Percentiles rank a stretch among this genome's conserved stretches.
Evolutionary conservation across 768 basidiomycete genomes (phyloP).

Genomic region (Zangia roseola): DNA sequence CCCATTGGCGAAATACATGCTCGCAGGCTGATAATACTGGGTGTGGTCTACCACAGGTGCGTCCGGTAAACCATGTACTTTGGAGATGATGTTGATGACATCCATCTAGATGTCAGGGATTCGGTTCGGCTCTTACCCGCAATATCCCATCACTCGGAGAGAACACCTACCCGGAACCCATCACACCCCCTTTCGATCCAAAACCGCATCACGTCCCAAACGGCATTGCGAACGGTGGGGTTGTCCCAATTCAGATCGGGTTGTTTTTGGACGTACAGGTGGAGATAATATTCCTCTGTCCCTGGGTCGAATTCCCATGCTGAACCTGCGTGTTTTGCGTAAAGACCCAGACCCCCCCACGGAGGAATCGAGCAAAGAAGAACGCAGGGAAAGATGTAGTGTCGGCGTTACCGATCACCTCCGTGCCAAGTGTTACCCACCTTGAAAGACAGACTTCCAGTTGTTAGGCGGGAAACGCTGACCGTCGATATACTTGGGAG

Average conservation of each 20-base stretch:
- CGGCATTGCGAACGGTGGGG: slow-evolving; percentile 52
- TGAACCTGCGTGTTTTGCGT: slow-evolving; percentile 41
- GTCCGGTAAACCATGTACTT: slow-evolving; percentile 62
- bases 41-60: slow-evolving; percentile 54
- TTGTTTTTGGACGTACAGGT: slow-evolving; percentile 63
- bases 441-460: slow-evolving; percentile 68
- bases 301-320: slow-evolving; percentile 69
- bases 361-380: slow-evolving; percentile 4
- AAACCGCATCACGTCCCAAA: slow-evolving; percentile 66
- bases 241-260: slow-evolving; percentile 83
- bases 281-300: slow-evolving; percentile 72
- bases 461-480: slow-evolving; percentile 66
- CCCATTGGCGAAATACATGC: slow-evolving; percentile 60
- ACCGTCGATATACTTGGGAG: slow-evolving; percentile 53
- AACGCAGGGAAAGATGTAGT: neutral
- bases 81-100: slow-evolving; percentile 68
- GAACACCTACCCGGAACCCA: slow-evolving; percentile 61
- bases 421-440: slow-evolving; percentile 29
- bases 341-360: neutral
- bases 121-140: slow-evolving; percentile 1
- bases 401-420: neutral
- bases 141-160: neutral
- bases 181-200: slow-evolving; percentile 77
- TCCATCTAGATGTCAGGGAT: slow-evolving; percentile 49
- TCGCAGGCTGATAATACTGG: slow-evolving; percentile 53